Percentiles rank a stretch among this genome's conserved stretches.
Conservation (phyloP, 1,139 yeast genomes). For the Zygoascus sp. region DNA sequence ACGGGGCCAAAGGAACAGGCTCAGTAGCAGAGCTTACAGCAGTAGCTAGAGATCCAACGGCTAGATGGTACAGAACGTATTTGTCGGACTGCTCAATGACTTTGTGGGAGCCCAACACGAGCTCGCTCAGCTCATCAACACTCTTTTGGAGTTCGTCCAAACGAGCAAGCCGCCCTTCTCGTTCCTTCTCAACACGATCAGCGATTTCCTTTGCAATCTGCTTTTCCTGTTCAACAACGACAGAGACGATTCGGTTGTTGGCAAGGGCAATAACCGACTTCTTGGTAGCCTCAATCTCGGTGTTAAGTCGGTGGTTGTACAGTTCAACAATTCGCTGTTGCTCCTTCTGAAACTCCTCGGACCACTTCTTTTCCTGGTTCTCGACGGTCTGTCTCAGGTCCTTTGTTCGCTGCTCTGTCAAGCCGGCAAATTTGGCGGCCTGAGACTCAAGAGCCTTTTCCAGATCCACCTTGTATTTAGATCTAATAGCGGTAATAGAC, state of each 20-base stretch:
- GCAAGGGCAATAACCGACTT: slow-evolving; percentile 69
- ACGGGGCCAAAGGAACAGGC: slow-evolving; percentile 37
- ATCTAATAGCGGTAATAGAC: slow-evolving; percentile 27
- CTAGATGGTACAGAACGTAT: slow-evolving; percentile 53
- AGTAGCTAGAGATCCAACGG: slow-evolving; percentile 51
- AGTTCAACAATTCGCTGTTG: slow-evolving; percentile 60
- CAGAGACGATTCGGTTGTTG: slow-evolving; percentile 67
- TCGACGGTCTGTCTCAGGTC: slow-evolving; percentile 40
- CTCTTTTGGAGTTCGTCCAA: slow-evolving; percentile 57
- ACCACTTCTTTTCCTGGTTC: slow-evolving; percentile 50
- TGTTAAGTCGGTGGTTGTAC: slow-evolving; percentile 54
- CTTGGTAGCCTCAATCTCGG: slow-evolving; percentile 68
- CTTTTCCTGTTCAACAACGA: slow-evolving; percentile 67
- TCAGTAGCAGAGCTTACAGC: slow-evolving; percentile 39
- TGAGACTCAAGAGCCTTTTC: slow-evolving; percentile 26
- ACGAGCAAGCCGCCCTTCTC: slow-evolving; percentile 73
- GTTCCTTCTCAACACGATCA: slow-evolving; percentile 69
- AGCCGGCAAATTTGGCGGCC: slow-evolving; percentile 27
- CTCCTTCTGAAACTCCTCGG: slow-evolving; percentile 56
- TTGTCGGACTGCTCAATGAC: slow-evolving; percentile 54
- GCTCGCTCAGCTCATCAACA: slow-evolving; percentile 54
- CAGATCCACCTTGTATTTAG: slow-evolving; percentile 25
- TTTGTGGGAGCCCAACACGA: slow-evolving; percentile 54
- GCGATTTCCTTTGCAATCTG: slow-evolving; percentile 63
- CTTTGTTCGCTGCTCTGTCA: slow-evolving; percentile 27